Evolutionary conservation across 352 stramenopile genomes (phyloP), one percentile per base, ranked within the genome.

Genomic region (Pythium rhizo-oryzae): DNA sequence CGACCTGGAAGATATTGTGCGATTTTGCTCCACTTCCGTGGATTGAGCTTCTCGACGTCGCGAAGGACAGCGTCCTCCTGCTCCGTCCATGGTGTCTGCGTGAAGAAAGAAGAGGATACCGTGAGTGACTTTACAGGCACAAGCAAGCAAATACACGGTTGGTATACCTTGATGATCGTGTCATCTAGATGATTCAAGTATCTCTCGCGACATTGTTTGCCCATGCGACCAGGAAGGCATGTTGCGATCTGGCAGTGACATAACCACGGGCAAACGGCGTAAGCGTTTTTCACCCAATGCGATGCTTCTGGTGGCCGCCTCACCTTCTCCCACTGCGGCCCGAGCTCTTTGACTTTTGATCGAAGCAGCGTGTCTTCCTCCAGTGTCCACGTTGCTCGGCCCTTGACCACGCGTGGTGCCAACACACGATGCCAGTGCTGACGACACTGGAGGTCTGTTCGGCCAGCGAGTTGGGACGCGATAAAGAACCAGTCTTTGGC

Each of bases 391-490:
- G 76, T 78, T 21, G 69, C 67, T 77, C 82, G 84, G 12, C 84
- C 86, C 63, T 91, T 92, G 41, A 81, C 65, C 19, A 91, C 75
- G 39, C 59, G 66, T 2, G 74, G 70, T 33, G 87, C 67, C 21
- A 90, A 58, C 47, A 89, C 85, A 8, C 81, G 77, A 54, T 85
- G 69, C 86, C 86, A 94, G 53, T 94, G 86, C 67, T 94, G 86
- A 24, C 87, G 72, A 55, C 84, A 94, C 67, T 94, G 86, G 24
- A 92, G 47, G 56, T 94, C 86, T 0, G 86, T 93, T 7, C 84
- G 71, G 35, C 78, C 74, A 15, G 78, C 78, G 12, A 94, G 66
- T 39, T 94, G 84, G 19, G 84, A 92, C 18, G 84, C 84, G 43
- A 94, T 79, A 30, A 90, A 88, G 37, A 92, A 77, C 86, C 86